Evolutionary conservation across 1,284 basidiomycete genomes (phyloP).

Genomic region (Apiotrichum sp.): DNA sequence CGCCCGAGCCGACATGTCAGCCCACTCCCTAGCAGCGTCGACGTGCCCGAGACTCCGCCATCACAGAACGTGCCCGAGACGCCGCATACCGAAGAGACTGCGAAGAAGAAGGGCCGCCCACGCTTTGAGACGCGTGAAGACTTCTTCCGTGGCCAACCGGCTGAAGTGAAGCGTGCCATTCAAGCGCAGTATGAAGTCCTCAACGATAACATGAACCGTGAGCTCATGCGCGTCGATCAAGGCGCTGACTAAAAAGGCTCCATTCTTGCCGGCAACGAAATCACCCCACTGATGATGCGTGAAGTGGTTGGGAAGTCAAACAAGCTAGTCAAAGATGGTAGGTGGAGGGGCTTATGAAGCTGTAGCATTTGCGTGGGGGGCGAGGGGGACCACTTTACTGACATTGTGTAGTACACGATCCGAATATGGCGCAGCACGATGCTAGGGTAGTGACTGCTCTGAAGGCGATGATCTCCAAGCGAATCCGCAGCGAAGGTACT

Average conservation of each 20-base stretch:
- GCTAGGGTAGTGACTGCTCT: slow-evolving; percentile 29
- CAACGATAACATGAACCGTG: slow-evolving; percentile 34
- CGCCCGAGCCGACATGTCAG: too few relatives aligned
- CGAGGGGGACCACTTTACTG: too few relatives aligned
- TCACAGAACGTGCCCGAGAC: too few relatives aligned
- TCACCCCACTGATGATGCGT: not conserved
- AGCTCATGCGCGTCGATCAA: not conserved
- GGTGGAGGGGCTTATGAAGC: not conserved
- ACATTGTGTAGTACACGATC: slow-evolving; percentile 25
- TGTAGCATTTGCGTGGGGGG: not conserved
- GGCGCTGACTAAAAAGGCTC: too few relatives aligned
- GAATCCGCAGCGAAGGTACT: slow-evolving; percentile 27
- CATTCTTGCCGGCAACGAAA: too few relatives aligned
- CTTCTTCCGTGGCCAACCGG: slow-evolving; percentile 25
- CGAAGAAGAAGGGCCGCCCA: not conserved
- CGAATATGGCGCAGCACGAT: slow-evolving; percentile 32
- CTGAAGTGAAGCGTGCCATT: slow-evolving; percentile 22
- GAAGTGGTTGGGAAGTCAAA: slow-evolving; percentile 5
- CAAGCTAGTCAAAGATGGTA: slow-evolving; percentile 25
- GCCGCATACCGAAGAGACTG: too few relatives aligned
- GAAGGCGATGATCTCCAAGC: slow-evolving; percentile 26
- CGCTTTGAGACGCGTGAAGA: slow-evolving; percentile 12
- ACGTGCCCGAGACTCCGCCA: too few relatives aligned
- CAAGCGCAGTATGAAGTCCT: slow-evolving; percentile 22
- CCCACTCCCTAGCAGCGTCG: too few relatives aligned